Conservation (phyloP, 192 early-diverging fungal species). For the Polychytrium aggregatum region DNA sequence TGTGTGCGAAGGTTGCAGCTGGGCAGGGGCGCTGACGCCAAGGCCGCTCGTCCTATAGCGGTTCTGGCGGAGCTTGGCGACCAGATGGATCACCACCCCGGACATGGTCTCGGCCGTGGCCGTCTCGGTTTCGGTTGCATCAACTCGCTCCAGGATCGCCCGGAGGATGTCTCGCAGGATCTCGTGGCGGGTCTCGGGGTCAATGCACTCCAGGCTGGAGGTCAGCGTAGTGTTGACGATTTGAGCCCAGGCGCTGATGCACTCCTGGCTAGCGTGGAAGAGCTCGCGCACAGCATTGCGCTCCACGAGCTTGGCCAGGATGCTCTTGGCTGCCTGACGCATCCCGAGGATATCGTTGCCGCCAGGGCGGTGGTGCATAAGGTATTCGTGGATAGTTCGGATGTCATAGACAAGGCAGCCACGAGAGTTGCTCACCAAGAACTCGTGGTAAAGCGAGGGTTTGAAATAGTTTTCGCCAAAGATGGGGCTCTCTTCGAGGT, state of each 20-base stretch:
- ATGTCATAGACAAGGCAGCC: too few species aligned
- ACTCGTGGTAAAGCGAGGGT: too few species aligned
- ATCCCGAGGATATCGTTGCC: constrained; percentile 65
- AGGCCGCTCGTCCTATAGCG: too few species aligned
- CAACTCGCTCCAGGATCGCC: constrained; percentile 50
- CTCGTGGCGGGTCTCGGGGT: constrained; percentile 46
- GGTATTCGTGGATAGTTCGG: too few species aligned
- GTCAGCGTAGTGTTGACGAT: constrained; percentile 62
- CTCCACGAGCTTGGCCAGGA: constrained; percentile 57
- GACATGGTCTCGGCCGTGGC: constrained; percentile 43
- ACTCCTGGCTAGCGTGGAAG: constrained; percentile 51
- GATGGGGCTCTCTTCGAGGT: too few species aligned
- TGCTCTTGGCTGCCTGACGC: constrained; percentile 40
- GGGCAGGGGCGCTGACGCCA: not conserved
- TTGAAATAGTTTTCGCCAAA: too few species aligned
- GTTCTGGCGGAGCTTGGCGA: constrained; percentile 47
- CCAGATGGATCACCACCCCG: constrained; percentile 39
- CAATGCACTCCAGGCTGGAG: constrained; percentile 51
- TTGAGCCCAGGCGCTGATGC: constrained; percentile 71
- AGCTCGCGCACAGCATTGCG: constrained; percentile 65
- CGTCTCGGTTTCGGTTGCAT: constrained; percentile 17
- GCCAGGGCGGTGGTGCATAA: too few species aligned
- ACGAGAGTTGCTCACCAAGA: too few species aligned
- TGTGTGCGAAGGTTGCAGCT: not conserved
- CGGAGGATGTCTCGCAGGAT: constrained; percentile 58